These are phyloP conservation scores for Suhomyces anneliseae DNA, from an alignment of 1,139 yeast species.

Conservation along the genomic window DNA sequence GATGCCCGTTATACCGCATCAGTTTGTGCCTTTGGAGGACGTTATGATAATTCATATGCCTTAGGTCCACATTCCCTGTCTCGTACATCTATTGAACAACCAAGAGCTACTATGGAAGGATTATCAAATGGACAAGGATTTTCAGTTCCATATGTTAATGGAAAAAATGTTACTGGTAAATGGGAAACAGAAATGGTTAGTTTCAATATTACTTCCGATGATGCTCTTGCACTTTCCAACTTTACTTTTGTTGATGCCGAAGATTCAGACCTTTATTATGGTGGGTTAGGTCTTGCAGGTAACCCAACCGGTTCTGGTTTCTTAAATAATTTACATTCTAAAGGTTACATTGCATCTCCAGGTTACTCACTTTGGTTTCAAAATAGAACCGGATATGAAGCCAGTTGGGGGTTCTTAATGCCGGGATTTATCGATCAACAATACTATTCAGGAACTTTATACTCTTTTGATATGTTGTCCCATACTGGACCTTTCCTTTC, in stretches of 20 bases:
- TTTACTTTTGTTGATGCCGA: conserved; percentile 33
- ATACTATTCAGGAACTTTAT: conserved; percentile 46
- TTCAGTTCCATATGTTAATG: conserved; percentile 30
- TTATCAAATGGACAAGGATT: conserved; percentile 16
- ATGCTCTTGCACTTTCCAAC: conserved; percentile 17
- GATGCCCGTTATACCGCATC: conserved; percentile 23
- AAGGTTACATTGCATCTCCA: conserved; percentile 39
- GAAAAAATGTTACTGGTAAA: conserved; percentile 28
- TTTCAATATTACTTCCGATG: conserved; percentile 1
- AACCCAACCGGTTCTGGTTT: conserved; percentile 40
- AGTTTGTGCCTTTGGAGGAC: conserved; percentile 31
- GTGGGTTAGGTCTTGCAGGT: conserved; percentile 58
- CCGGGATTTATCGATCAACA: conserved; percentile 59
- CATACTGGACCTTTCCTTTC: conserved; percentile 1
- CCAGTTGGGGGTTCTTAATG: conserved; percentile 42
- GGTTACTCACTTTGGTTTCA: conserved; percentile 60
- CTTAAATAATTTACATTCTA: conserved; percentile 32
- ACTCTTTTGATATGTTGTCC: conserved; percentile 51
- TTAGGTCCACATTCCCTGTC: conserved; percentile 1
- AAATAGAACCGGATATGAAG: conserved; percentile 12
- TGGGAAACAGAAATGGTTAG: conserved; percentile 6
- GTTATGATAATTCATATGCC: conserved; percentile 13
- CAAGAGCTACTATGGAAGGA: conserved; percentile 10
- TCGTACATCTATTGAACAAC: conserved; percentile 3
- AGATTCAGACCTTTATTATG: conserved; percentile 24